Percentiles rank a stretch among this genome's conserved stretches.
Evolutionary conservation across 169 alveolate species (phyloP).

Genomic region (Sarcocystis neurona): DNA sequence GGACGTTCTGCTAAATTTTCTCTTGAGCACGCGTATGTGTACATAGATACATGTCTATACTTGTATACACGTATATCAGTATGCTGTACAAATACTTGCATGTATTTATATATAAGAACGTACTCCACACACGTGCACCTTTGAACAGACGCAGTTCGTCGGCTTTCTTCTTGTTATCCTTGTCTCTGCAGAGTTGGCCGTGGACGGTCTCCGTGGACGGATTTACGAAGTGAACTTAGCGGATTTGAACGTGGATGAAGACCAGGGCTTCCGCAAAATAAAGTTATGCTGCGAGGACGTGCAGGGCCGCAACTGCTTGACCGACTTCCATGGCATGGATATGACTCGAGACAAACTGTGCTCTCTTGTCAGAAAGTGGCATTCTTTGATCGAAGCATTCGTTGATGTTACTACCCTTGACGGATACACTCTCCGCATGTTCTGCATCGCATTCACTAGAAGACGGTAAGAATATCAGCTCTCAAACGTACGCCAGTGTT

Average conservation of each 20-base stretch:
- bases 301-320: constrained; percentile 88
- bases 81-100: too few relatives aligned
- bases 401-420: constrained; percentile 97
- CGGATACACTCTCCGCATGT: constrained; percentile 94
- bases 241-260: constrained; percentile 94
- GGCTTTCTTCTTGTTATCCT: background rate
- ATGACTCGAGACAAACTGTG: constrained; percentile 96
- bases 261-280: constrained; percentile 94
- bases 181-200: constrained; percentile 87
- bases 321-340: constrained; percentile 97
- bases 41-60: too few relatives aligned
- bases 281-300: constrained; percentile 94
- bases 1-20: too few relatives aligned
- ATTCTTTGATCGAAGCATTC: constrained; percentile 95
- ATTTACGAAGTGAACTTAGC: constrained; percentile 95
- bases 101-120: too few relatives aligned
- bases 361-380: constrained; percentile 96
- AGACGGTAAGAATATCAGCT: constrained; percentile 78
- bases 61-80: too few relatives aligned
- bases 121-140: background rate
- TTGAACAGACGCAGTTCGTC: too few relatives aligned
- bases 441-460: constrained; percentile 96
- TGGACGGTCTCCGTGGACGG: constrained; percentile 94
- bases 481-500: too few relatives aligned
- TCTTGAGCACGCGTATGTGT: too few relatives aligned